Evolutionary conservation across 2,329 filamentous ascomycete species (phyloP), one percentile per base, ranked within the genome.

Genomic region (Chalaropsis thielavioides): DNA sequence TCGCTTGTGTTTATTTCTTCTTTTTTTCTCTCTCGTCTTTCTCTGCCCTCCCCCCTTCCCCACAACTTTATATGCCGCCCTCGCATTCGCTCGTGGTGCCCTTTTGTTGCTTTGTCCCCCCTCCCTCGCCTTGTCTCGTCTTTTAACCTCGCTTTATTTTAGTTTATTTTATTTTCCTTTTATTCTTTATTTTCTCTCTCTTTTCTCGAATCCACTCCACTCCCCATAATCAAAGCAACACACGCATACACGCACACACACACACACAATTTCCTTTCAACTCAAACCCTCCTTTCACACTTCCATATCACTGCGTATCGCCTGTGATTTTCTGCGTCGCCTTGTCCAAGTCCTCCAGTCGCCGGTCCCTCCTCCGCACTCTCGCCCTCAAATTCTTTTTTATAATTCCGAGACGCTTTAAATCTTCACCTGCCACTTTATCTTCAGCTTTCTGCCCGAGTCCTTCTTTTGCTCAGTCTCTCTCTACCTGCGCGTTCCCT

Each of bases 261-360:
- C n/a, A 46, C 60, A 62, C 60, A 44, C 51, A 58, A 59, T 58
- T 64, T 64, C 51, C 62, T 59, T 46, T 27, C 62, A 6, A 59
- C 62, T 64, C 54, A 58, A 59, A 35, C 62, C 59, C 62, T 59
- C 62, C 51, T 64, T 64, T 64, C 49, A 41, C 62, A 27, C 17
- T 41, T 38, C 56, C 60, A 13, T 44, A n/a, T 38, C 43, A 43
- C 41, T 15, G 54, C 38, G 56, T 15, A 24, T 64, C 61, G 46
- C 27, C 51, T 19, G 43, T 46, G 43, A 38, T 38, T 38, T 38
- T 46, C 43, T 46, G 43, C 43, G 43, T 19, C 43, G 43, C n/a
- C 4, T 46, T 46, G 43, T 46, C 43, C 43, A 5, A 5, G 35
- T 38, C 35, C 35, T 38, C 15, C 43, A 13, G 41, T 44, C 41